Conservation (phyloP, 2,329 filamentous ascomycete species). For the Beauveria medogensis region DNA sequence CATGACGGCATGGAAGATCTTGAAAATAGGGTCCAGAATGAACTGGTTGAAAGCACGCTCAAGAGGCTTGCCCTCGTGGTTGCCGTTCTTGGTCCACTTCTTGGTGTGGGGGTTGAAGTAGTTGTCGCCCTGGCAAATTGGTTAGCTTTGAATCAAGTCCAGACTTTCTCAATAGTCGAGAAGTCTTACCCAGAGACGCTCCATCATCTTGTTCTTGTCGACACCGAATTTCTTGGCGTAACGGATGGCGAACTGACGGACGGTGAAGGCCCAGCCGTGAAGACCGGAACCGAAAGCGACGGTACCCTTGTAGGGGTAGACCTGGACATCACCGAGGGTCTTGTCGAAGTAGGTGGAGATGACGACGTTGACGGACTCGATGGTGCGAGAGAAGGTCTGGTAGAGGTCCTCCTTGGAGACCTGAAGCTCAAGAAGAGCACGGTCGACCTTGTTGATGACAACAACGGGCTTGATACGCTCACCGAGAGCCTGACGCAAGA, state of each 20-base stretch:
- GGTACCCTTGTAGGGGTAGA: slow-evolving; percentile 96
- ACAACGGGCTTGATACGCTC: slow-evolving; percentile 99
- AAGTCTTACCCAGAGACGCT: slow-evolving; percentile 88
- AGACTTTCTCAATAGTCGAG: neutral
- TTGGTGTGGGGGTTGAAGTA: slow-evolving; percentile 99
- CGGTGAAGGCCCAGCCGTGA: slow-evolving; percentile 98
- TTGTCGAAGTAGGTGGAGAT: slow-evolving; percentile 99
- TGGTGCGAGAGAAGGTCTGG: slow-evolving; percentile 98
- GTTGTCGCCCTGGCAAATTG: slow-evolving; percentile 66
- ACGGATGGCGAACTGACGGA: slow-evolving; percentile 90
- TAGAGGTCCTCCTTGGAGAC: slow-evolving; percentile 98
- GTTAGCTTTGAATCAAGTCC: neutral
- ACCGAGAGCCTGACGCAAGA: slow-evolving; percentile 95
- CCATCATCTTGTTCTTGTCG: slow-evolving; percentile 99
- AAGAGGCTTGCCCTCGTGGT: slow-evolving; percentile 75
- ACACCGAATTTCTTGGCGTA: slow-evolving; percentile 99
- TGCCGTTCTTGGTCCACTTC: slow-evolving; percentile 94
- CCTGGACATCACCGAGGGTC: slow-evolving; percentile 92
- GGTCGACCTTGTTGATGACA: slow-evolving; percentile 99
- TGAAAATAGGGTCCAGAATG: slow-evolving; percentile 99
- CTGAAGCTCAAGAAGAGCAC: slow-evolving; percentile 97
- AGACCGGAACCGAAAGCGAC: slow-evolving; percentile 99
- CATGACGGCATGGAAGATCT: slow-evolving; percentile 93
- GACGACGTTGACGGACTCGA: slow-evolving; percentile 99
- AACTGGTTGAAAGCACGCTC: slow-evolving; percentile 99